Evolutionary conservation across 1,284 basidiomycete species (phyloP), one percentile per base, ranked within the genome.

Genomic region (Ustilago sp.): DNA sequence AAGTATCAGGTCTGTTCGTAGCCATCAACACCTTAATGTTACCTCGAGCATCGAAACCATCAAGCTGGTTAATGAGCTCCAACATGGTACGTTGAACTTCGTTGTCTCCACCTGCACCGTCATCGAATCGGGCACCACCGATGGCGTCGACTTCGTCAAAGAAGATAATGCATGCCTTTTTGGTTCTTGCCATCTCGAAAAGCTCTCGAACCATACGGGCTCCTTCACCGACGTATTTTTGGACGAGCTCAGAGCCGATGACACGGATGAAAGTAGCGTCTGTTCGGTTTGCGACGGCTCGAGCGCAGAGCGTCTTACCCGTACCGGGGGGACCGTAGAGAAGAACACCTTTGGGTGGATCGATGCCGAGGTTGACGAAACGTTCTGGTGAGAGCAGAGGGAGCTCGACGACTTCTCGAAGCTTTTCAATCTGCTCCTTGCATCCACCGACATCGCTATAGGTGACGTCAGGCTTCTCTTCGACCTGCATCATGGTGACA

Each of bases 1-100:
- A 90, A 0, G 97, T 99, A 87, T 99, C 97, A 23, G 97, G 97
- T 87, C 96, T 89, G 88, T 99, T 99, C 11, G 97, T 99, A 39
- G 97, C 97, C 97, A 99, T 99, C 63, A 99, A 89, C 45, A 99
- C 96, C 88, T 99, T 99, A 88, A 99, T 99, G 86, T 99, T 99
- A 19, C 97, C 97, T 88, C 97, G 89, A 1, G 96, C 93, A 87
- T 99, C 97, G 88, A 99, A 99, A 54, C 97, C 97, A 84, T 99
- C 96, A 79, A 99, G 88, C 87, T 99, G 97, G 87, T 98, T 99
- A 86, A 99, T 99, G 81, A 99, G 88, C 88, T 99, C 97, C 88
- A 99, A 89, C 96, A 99, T 99, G n/a, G 96, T 99, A 85, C 97
- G 89, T 88, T 99, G 97, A 43, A 99, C 97, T 85, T 99, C 97